Conservation (phyloP, 225 moss, liverwort and hornwort species). For the Bryum argenteum region DNA sequence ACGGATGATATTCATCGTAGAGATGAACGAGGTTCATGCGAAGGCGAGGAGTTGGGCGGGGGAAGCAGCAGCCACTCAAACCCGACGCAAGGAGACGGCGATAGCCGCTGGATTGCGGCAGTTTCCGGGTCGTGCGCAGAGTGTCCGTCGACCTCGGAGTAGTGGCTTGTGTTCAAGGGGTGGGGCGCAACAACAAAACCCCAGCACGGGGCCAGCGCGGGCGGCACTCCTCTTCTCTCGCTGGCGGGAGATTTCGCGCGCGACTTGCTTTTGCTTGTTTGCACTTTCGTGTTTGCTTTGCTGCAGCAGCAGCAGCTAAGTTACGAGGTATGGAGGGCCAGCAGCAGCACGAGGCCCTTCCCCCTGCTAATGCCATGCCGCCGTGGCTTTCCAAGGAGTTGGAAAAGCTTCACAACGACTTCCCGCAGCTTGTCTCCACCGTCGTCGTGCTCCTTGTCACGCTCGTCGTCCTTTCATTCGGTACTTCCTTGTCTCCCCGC, state of each 20-base stretch:
- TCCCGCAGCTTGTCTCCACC: constrained; percentile 36
- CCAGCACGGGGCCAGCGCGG: constrained; percentile 13
- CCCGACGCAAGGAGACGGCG: not conserved
- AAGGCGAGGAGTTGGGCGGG: too few relatives aligned
- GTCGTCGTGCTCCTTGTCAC: constrained; percentile 43
- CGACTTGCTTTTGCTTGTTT: too few relatives aligned
- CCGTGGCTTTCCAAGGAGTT: constrained; percentile 31
- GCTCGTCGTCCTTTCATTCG: constrained; percentile 36
- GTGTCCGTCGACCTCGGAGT: too few relatives aligned
- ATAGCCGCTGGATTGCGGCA: not conserved
- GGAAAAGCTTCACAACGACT: constrained; percentile 30
- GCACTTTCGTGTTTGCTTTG: not conserved
- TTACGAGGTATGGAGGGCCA: constrained; percentile 39
- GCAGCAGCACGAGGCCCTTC: constrained; percentile 34
- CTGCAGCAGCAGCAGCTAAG: not conserved
- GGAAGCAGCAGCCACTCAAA: too few relatives aligned
- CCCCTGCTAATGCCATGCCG: constrained; percentile 17
- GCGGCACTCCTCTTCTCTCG: not conserved
- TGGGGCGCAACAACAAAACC: constrained; percentile 6
- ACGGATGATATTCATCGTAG: too few relatives aligned
- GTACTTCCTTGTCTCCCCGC: constrained; percentile 8
- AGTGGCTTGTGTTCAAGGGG: too few relatives aligned
- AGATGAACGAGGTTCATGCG: too few relatives aligned
- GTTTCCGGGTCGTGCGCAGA: not conserved
- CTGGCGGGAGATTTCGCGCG: not conserved